Conservation (phyloP, 306 rosid species). For the Prunus campanulata region DNA sequence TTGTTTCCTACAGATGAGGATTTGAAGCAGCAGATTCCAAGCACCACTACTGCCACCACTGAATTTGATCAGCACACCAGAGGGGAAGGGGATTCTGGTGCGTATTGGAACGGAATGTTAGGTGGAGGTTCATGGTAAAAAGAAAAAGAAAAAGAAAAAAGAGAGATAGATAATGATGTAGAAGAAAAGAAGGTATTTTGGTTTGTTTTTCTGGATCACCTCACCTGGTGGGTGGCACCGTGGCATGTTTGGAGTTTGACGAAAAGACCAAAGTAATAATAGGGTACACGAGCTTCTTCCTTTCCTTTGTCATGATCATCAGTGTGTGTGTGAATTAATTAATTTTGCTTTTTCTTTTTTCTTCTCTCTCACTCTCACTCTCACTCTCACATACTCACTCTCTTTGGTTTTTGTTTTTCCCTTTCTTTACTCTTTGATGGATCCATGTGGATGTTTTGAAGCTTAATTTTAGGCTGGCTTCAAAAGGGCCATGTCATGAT, state of each 20-base stretch:
- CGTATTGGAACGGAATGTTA: slow-evolving; percentile 87
- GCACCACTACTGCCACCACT: slow-evolving; percentile 14
- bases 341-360: neutral
- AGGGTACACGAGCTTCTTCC: slow-evolving; percentile 44
- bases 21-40: slow-evolving; percentile 72
- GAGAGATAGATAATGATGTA: neutral
- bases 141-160: neutral
- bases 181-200: slow-evolving; percentile 24
- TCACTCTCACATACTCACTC: neutral
- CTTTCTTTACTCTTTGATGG: slow-evolving; percentile 13
- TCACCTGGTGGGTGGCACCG: slow-evolving; percentile 15
- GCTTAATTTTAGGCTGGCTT: slow-evolving; percentile 45
- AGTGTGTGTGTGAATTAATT: neutral
- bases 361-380: neutral
- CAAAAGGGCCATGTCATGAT: slow-evolving; percentile 19
- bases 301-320: neutral
- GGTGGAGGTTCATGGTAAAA: slow-evolving; percentile 92
- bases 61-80: slow-evolving; percentile 46
- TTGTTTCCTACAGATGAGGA: slow-evolving; percentile 71
- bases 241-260: slow-evolving; percentile 30
- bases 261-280: slow-evolving; percentile 47
- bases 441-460: slow-evolving; percentile 33
- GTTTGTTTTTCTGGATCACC: slow-evolving; percentile 11
- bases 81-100: slow-evolving; percentile 53
- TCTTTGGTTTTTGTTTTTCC: neutral